A percentile compares a stretch with the other conserved stretches of the same genome.
Conservation (phyloP, 495 filamentous ascomycete species). For the Neurospora sp. region DNA sequence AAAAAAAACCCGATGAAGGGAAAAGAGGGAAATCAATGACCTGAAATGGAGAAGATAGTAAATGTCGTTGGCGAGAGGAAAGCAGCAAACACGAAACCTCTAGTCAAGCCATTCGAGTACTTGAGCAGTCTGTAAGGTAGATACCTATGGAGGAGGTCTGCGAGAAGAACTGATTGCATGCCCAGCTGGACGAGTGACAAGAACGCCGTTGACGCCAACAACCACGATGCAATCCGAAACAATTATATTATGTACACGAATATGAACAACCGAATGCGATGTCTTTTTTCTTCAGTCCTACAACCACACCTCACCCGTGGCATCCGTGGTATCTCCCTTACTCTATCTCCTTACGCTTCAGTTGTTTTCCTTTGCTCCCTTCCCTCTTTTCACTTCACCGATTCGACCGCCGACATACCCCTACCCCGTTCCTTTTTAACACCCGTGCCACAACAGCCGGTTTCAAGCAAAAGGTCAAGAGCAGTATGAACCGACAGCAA, state of each 20-base stretch:
- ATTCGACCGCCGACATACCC: background rate
- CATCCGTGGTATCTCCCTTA: background rate
- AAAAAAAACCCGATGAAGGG: too few relatives aligned
- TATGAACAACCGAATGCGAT: background rate
- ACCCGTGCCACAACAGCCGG: background rate
- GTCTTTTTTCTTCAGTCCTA: rapidly evolving
- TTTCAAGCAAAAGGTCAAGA: background rate
- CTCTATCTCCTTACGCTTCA: background rate
- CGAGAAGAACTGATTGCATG: too few relatives aligned
- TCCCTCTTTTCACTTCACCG: background rate
- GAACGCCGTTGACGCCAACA: too few relatives aligned
- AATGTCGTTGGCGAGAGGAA: too few relatives aligned
- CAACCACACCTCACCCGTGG: background rate
- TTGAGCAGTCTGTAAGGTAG: too few relatives aligned
- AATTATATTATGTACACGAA: background rate
- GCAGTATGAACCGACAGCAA: background rate
- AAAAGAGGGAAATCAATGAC: too few relatives aligned
- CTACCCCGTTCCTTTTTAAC: background rate
- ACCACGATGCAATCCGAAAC: background rate
- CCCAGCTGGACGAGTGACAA: too few relatives aligned
- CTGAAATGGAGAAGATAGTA: too few relatives aligned
- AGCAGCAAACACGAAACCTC: too few relatives aligned
- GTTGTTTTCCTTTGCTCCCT: background rate
- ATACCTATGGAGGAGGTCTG: too few relatives aligned
- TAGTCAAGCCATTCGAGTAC: too few relatives aligned